A percentile compares a stretch with the other conserved stretches of the same genome.
Conservation (phyloP, 352 stramenopile species). For the Pythium pyrilobum region DNA sequence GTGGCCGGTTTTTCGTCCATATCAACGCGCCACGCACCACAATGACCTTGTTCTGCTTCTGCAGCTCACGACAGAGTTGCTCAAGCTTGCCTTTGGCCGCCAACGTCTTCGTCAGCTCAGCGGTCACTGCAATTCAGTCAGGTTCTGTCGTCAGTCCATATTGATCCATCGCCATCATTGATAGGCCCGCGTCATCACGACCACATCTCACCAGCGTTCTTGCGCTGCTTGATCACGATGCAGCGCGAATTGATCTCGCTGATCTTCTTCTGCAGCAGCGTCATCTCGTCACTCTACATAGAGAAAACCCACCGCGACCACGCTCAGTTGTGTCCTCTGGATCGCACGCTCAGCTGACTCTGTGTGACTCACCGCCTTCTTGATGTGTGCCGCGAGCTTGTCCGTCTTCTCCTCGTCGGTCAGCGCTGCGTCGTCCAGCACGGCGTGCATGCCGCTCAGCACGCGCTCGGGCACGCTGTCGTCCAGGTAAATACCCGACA, state of each 20-base stretch:
- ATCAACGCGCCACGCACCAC: constrained; percentile 27
- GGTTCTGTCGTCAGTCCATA: too few species aligned
- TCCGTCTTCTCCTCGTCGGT: constrained; percentile 40
- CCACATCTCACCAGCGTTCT: constrained; percentile 34
- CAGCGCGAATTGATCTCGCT: constrained; percentile 74
- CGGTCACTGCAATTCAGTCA: constrained; percentile 31
- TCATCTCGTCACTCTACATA: constrained; percentile 43
- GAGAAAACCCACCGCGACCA: neutral
- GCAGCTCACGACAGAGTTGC: constrained; percentile 77
- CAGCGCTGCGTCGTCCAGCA: constrained; percentile 36
- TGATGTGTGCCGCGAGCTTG: constrained; percentile 31
- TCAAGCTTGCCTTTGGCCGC: constrained; percentile 74
- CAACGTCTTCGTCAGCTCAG: constrained; percentile 59
- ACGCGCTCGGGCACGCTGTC: constrained; percentile 32
- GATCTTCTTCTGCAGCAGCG: constrained; percentile 77
- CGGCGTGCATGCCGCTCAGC: constrained; percentile 27
- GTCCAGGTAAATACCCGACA: constrained; percentile 72
- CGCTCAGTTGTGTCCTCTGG: too few species aligned
- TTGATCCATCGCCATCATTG: too few species aligned
- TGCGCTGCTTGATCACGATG: constrained; percentile 73
- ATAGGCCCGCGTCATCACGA: too few species aligned
- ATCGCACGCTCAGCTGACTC: too few species aligned
- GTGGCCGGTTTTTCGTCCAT: too few species aligned
- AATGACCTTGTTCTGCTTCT: constrained; percentile 88
- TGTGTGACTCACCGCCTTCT: constrained; percentile 31